Evolutionary conservation across 225 moss, liverwort and hornwort species (phyloP), one percentile per base, ranked within the genome.

Genomic region (Rhytidiadelphus loreus): DNA sequence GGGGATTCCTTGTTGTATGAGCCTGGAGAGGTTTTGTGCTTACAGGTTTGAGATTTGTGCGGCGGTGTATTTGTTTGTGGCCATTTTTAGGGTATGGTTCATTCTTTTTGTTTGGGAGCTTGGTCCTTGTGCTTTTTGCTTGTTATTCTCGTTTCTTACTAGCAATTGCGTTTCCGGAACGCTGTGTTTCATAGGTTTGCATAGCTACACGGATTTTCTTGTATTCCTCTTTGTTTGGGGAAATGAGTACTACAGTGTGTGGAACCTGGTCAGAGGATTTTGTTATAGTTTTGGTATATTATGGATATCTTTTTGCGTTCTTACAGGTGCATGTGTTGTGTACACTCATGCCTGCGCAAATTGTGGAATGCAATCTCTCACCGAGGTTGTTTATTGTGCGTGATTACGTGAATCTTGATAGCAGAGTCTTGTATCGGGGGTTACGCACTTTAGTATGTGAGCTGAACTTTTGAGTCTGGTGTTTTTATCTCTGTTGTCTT

Each of bases 51-150:
- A 88, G 88, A 83, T 85, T 77, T 79, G 58, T 64, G 64, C 81
- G 90, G 73, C 63, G 59, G 48, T 66, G 48, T 62, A 14, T 84
- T 48, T 9, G 60, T 59, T 56, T 44, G 33, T 63, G 21, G 14
- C 28, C 39, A 62, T 16, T 83, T 92, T 87, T 92, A 92, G 92
- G 90, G 86, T 58, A 88, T 79, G 46, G 35, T 76, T 70, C 33
- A 28, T 48, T 69, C 29, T 32, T 80, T 20, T 68, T 46, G 75
- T 50, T 69, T 13, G 55, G 60, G 6, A 30, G 61, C 64, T 64
- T 85, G 83, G 58, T 73, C 26, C 8, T 60, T 41, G 64, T 46
- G 88, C 23, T 50, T 41, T 80, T n/a, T 28, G 73, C 13, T 68
- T 41, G 69, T 26, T 74, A 8, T 21, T 65, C 19, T 63, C 13